A percentile compares a stretch with the other conserved stretches of the same genome.
Evolutionary conservation across 208 protist species (phyloP).

Genomic region (Leishmania aethiopica): DNA sequence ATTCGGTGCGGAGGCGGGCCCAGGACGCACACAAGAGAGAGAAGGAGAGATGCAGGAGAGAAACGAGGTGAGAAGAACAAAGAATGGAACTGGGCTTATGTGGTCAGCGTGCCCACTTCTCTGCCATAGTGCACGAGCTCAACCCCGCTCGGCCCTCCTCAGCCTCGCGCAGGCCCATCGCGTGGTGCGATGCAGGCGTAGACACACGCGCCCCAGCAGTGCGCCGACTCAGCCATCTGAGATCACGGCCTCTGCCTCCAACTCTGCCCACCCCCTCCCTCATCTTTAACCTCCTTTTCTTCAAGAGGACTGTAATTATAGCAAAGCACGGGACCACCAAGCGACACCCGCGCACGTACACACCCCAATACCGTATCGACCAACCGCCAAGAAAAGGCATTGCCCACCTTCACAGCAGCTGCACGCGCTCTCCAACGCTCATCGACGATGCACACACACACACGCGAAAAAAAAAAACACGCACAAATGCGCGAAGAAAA

Average conservation of each 20-base stretch:
- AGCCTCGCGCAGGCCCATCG: no score
- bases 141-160: neutral
- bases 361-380: neutral
- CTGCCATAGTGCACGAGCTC: neutral
- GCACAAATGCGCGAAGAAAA: neutral
- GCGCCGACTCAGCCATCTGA: neutral
- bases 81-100: neutral
- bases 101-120: neutral
- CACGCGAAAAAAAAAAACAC: neutral
- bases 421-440: neutral
- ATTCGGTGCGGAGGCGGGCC: neutral
- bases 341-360: neutral
- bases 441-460: neutral
- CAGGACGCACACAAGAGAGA: neutral
- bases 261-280: neutral
- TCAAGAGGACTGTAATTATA: neutral
- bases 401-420: neutral
- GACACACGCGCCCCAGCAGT: neutral
- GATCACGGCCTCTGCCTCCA: neutral
- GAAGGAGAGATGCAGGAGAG: neutral
- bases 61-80: neutral
- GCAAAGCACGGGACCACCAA: no score
- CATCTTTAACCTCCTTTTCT: neutral
- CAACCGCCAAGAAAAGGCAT: neutral
- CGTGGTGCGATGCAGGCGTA: neutral